Percentiles rank a stretch among this genome's conserved stretches.
Conservation (phyloP, 2,329 filamentous ascomycete genomes). For the Fusarium protoensiforme region DNA sequence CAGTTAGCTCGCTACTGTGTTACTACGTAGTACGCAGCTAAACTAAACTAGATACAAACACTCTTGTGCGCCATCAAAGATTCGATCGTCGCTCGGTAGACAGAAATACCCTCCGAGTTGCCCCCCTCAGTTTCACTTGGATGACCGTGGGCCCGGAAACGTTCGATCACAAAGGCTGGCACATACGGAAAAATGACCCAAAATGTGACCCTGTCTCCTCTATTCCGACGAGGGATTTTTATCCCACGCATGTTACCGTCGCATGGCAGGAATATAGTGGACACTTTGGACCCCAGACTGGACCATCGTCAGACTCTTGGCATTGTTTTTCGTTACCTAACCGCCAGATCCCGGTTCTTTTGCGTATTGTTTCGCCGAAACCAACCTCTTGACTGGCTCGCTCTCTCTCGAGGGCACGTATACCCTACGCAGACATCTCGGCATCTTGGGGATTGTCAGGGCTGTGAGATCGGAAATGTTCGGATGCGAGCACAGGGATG, state of each 20-base stretch:
- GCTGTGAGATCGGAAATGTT: conserved; percentile 10
- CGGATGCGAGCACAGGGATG: background rate
- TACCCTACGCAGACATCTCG: background rate
- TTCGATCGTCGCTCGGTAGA: conserved; percentile 11
- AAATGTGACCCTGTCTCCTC: conserved; percentile 1
- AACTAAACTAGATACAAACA: background rate
- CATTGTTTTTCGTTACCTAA: background rate
- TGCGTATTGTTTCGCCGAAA: background rate
- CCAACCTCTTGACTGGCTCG: background rate
- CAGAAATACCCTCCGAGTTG: conserved; percentile 29
- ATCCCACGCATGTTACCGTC: background rate
- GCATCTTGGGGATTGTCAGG: background rate
- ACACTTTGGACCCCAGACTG: background rate
- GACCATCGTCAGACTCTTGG: background rate
- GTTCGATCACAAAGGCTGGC: conserved; percentile 11
- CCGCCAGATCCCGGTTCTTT: background rate
- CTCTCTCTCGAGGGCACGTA: background rate
- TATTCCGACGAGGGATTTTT: background rate
- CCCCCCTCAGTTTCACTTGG: background rate
- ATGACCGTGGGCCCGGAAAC: background rate
- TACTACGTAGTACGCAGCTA: background rate
- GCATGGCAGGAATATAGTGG: background rate
- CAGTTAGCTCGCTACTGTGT: background rate
- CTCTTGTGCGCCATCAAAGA: background rate
- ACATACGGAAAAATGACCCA: background rate